phyloP scores from a whole-genome alignment of 2,329 filamentous ascomycete genomes.

The Fusarium globosum region DNA sequence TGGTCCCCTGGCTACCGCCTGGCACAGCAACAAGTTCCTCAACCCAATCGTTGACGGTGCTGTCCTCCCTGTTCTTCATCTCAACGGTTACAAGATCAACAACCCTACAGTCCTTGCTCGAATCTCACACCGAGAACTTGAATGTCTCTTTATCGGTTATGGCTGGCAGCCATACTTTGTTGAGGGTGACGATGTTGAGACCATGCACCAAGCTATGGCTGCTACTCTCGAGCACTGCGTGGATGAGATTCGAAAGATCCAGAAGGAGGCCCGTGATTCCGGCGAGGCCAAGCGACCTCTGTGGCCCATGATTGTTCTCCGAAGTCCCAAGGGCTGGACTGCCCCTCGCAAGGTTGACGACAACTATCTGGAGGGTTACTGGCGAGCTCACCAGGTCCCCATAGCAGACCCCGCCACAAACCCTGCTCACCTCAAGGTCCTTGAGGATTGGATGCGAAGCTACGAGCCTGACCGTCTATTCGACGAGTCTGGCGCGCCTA shows the following conservation, averaged over 20 bases:
- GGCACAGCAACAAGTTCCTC: conserved; percentile 86
- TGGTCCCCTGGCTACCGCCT: conserved; percentile 80
- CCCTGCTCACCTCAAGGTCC: conserved; percentile 70
- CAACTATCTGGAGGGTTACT: conserved; percentile 80
- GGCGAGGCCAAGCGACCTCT: conserved; percentile 75
- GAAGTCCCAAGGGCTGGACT: conserved; percentile 84
- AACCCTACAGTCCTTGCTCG: conserved; percentile 80
- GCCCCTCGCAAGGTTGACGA: conserved; percentile 77
- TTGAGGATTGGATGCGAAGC: conserved; percentile 81
- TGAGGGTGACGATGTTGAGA: conserved; percentile 77
- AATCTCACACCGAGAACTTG: conserved; percentile 78
- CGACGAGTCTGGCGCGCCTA: conserved; percentile 70
- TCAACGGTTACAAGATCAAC: conserved; percentile 90
- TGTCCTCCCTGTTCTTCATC: conserved; percentile 79
- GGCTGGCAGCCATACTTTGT: conserved; percentile 86
- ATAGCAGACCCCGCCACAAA: conserved; percentile 77
- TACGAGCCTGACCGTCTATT: conserved; percentile 81
- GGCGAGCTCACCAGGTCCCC: conserved; percentile 82
- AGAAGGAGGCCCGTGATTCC: conserved; percentile 77
- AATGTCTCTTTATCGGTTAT: conserved; percentile 76
- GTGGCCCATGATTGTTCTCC: conserved; percentile 84
- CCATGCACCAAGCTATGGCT: conserved; percentile 87
- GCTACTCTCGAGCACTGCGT: conserved; percentile 79
- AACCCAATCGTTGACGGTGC: conserved; percentile 83
- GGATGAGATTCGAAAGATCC: conserved; percentile 73